phyloP scores from a whole-genome alignment of 768 basidiomycete genomes.

The Lactifluus subvellereus region DNA sequence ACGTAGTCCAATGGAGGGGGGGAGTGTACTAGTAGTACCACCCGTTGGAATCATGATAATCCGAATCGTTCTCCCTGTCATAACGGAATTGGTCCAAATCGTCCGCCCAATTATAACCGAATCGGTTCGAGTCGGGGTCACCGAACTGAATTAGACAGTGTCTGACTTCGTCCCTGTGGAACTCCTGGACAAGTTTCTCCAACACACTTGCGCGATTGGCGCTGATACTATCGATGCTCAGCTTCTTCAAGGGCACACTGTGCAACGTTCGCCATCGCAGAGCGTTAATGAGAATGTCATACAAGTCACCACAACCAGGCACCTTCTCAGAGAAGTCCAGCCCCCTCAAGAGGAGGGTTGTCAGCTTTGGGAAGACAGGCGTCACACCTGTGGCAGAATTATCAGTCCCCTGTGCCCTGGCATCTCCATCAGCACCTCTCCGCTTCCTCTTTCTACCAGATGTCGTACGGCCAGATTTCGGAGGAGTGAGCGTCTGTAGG shows the following conservation, averaged over 20 bases:
- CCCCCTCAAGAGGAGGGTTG: neutral
- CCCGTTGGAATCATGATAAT: too few species aligned
- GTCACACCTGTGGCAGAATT: too few species aligned
- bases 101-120: neutral
- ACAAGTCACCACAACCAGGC: neutral
- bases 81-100: neutral
- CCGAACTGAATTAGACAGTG: neutral
- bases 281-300: neutral
- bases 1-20: too few species aligned
- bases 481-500: slow-evolving; percentile 1
- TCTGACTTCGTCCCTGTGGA: neutral
- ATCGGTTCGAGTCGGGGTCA: neutral
- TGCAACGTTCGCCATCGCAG: neutral
- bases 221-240: slow-evolving; percentile 1
- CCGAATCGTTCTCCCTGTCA: too few species aligned
- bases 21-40: too few species aligned
- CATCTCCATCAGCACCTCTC: neutral
- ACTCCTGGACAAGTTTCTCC: neutral
- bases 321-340: neutral
- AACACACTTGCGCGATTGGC: neutral
- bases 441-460: neutral
- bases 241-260: neutral
- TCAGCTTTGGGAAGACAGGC: slow-evolving; percentile 7
- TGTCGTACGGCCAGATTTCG: neutral
- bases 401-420: neutral